Percentiles rank a stretch among this genome's conserved stretches.
Evolutionary conservation across 768 basidiomycete genomes (phyloP).

Genomic region (Xerocomellus chrysenteron): DNA sequence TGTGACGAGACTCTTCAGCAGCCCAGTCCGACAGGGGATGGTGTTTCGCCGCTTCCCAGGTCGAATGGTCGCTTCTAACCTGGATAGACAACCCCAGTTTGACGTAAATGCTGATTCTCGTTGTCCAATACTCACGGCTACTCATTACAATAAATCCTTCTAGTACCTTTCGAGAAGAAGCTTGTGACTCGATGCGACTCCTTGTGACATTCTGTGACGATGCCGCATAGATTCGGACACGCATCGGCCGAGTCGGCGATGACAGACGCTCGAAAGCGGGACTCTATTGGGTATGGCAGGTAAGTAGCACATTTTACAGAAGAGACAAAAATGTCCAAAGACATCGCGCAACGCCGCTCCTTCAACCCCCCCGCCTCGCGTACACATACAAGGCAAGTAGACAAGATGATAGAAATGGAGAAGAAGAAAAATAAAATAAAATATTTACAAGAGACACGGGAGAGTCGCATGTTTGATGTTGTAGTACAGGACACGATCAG

Average conservation of each 20-base stretch:
- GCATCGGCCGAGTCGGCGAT: not conserved
- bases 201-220: too few relatives aligned
- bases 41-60: too few relatives aligned
- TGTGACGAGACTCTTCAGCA: too few relatives aligned
- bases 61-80: too few relatives aligned
- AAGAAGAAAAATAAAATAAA: conserved; percentile 6
- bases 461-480: not conserved
- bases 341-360: conserved; percentile 16
- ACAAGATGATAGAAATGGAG: conserved; percentile 10
- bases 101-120: too few relatives aligned
- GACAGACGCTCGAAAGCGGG: not conserved
- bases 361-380: conserved; percentile 13
- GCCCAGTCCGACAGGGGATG: too few relatives aligned
- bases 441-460: conserved; percentile 24
- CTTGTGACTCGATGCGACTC: too few relatives aligned
- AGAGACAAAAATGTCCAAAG: conserved; percentile 19
- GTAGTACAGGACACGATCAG: conserved; percentile 6
- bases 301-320: conserved; percentile 21
- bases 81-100: too few relatives aligned
- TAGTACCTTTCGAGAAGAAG: too few relatives aligned
- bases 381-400: conserved; percentile 28
- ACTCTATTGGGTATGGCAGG: conserved; percentile 29
- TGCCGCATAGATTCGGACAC: too few relatives aligned
- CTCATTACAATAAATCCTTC: too few relatives aligned
- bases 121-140: too few relatives aligned